Base-by-base conservation (phyloP, 139 green algal genomes). In the Nannochloris sp. region DNA sequence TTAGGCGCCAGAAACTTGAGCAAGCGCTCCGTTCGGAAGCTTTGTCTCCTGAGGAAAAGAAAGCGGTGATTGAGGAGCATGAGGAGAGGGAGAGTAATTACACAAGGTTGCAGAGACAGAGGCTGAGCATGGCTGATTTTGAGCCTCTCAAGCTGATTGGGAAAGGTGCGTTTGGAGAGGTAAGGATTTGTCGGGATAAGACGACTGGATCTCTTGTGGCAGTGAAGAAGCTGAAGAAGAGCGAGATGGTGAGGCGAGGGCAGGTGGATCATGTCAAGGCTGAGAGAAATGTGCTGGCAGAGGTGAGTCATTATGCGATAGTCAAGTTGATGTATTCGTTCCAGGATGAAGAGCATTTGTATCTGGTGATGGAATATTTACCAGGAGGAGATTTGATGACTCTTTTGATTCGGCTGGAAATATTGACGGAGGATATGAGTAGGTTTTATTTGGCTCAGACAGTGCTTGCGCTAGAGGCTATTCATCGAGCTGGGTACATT, bases 311-410 rank as follows among this genome's bases (percentile, higher is more conserved):
- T 69, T 46, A 62, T 23, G 36, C 60, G 7, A 79, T 97, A 31
- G 91, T 98, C 40, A 91, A 89, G 78, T 85, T 98, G 0, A 90
- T 85, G 66, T 96, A 94, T 81, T 92, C 81, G 2, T 98, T 98
- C 65, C 78, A 96, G 78, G 93, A 98, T 63, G 87, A 90, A 36
- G 83, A 96, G 57, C 88, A 78, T 61, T 75, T 98, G 54, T 98
- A 98, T 78, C 78, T 98, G n/a, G 78, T 96, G 16, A 98, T 97
- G 92, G 92, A 98, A 74, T 98, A 98, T 78, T 74, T 98, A 62
- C 88, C 91, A 11, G 92, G 87, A 2, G 92, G 92, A 5, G 92
- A 98, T 75, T 82, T 96, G 60, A 98, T 98, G 92, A 98, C 92
- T 54, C 76, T 98, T 72, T 78, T 98, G 61, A 98, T 98, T 83